Base-by-base conservation (phyloP, 805 yeast genomes). In the Saturnispora halmiae region DNA sequence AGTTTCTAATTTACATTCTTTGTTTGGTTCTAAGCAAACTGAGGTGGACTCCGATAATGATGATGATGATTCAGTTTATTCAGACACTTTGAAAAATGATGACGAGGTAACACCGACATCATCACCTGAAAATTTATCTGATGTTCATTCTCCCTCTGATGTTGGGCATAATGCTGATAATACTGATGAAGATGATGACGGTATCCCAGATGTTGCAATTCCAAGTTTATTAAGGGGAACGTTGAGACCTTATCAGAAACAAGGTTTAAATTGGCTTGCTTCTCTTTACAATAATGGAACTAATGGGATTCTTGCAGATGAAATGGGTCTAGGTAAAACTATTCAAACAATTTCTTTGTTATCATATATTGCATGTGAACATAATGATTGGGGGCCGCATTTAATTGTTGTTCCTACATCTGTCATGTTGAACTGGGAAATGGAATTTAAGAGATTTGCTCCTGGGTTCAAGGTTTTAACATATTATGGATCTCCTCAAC, bases 241-340 rank as follows among this genome's bases (percentile, higher is more conserved):
- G 0, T 65, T 92, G 39, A 77, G 99, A 58, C 84, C 77, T 7
- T 92, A 92, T 53, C 99, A 92, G 58, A 90, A 87, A 43, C 95
- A 86, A 59, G 99, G 99, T 45, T 69, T 92, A 29, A 94, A 92
- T 51, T 92, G 99, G 99, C 65, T 92, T 36, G 97, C 96, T 1
- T 86, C 96, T 34, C 65, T 92, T 43, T 90, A 88, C 64, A 85
- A 85, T 57, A 85, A 85, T 54, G 77, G 83, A 42, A 92, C 97
- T 4, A 92, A 92, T 59, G 98, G 99, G 48, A 92, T 92, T 38
- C 69, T 92, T 35, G 99, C 99, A 1, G 99, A 92, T 61, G 99
- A 92, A 58, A 92, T 92, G 99, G 99, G 99, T 41, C 70, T 92
- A 31, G 98, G 94, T 50, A 92, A 92, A 58, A 92, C 99, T 0